Conservation (phyloP, 306 rosid genomes). For the Mucuna pruriens region DNA sequence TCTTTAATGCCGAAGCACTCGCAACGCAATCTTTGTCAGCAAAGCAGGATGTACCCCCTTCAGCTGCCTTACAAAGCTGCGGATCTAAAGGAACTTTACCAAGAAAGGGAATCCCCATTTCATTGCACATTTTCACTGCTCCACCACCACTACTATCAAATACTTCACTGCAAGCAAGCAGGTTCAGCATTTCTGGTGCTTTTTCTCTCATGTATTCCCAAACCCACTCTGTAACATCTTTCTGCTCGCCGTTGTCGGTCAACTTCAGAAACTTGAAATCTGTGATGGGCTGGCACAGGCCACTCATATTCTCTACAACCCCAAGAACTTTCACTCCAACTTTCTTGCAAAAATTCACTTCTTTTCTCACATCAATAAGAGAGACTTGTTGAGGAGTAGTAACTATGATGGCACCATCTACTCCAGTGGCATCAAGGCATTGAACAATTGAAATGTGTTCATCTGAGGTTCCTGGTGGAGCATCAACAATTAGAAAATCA, state of each 20-base stretch:
- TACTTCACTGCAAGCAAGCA: constrained; percentile 77
- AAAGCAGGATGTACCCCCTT: constrained; percentile 92
- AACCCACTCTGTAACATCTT: constrained; percentile 76
- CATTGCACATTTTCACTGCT: constrained; percentile 77
- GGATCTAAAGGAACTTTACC: constrained; percentile 97
- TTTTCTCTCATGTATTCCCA: constrained; percentile 63
- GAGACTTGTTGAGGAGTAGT: constrained; percentile 97
- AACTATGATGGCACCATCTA: constrained; percentile 93
- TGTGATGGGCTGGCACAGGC: constrained; percentile 66
- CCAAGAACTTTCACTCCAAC: constrained; percentile 85
- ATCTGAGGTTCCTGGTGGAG: constrained; percentile 98
- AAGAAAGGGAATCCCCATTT: constrained; percentile 82
- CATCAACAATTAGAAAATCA: constrained; percentile 88
- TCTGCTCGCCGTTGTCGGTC: constrained; percentile 66
- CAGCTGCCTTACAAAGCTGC: constrained; percentile 90
- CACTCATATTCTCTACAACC: constrained; percentile 94
- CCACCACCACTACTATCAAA: constrained; percentile 91
- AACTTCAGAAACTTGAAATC: constrained; percentile 67
- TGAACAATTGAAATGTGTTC: constrained; percentile 90
- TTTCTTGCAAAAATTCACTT: constrained; percentile 85
- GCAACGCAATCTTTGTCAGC: constrained; percentile 57
- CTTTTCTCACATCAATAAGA: constrained; percentile 86
- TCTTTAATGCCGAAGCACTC: constrained; percentile 83
- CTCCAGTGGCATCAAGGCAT: constrained; percentile 68
- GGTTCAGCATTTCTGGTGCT: constrained; percentile 64